Evolutionary conservation across 768 basidiomycete species (phyloP).

Genomic region (Rhizopogon roseolus): DNA sequence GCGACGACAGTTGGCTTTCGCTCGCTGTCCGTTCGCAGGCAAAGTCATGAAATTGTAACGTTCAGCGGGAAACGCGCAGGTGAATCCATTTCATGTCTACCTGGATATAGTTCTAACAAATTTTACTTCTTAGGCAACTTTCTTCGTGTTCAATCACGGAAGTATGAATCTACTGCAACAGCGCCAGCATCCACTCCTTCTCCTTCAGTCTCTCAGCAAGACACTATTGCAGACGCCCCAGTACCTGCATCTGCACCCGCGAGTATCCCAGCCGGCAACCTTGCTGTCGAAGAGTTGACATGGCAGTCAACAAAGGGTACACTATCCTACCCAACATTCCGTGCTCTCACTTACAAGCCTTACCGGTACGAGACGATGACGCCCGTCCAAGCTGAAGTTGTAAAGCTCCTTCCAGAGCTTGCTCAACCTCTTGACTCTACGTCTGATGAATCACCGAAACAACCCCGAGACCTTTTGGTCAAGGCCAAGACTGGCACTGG

Average conservation of each 20-base stretch:
- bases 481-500: conserved; percentile 88
- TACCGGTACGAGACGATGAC: conserved; percentile 74
- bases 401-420: conserved; percentile 70
- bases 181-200: not conserved
- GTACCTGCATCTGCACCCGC: not conserved
- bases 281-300: not conserved
- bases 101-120: not conserved
- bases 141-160: not conserved
- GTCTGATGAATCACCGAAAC: conserved; percentile 1
- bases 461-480: conserved; percentile 69
- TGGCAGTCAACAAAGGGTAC: conserved; percentile 35
- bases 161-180: conserved; percentile 2
- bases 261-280: not conserved
- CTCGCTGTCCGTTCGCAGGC: not conserved
- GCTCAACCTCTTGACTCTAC: conserved; percentile 44
- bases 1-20: not conserved
- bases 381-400: conserved; percentile 75
- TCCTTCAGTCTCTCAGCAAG: not conserved
- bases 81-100: not conserved
- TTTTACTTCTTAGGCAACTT: not conserved
- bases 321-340: conserved; percentile 39
- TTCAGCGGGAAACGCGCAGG: not conserved
- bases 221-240: not conserved
- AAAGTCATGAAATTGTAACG: not conserved
- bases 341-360: conserved; percentile 58